These are phyloP conservation scores for Hevea brasiliensis DNA, from an alignment of 345 rosid species.

Conservation along the genomic window DNA sequence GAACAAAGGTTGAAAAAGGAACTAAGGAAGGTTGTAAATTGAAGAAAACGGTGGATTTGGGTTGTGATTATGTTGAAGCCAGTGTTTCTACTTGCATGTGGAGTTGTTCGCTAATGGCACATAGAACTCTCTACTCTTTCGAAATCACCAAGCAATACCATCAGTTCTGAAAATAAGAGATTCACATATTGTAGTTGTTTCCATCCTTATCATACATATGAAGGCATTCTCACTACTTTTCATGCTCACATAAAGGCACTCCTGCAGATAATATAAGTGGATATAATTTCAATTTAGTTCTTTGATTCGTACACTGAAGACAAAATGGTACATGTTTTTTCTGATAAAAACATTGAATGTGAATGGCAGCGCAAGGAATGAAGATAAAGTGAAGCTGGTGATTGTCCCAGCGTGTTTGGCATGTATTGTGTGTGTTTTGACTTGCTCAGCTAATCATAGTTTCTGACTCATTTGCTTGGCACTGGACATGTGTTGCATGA, in stretches of 20 bases:
- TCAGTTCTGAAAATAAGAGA: neutral
- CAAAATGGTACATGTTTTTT: neutral
- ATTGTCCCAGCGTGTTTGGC: neutral
- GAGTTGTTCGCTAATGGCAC: too few relatives aligned
- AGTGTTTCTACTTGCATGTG: neutral
- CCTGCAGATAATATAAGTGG: neutral
- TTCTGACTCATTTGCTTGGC: slow-evolving; percentile 5
- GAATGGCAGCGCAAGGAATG: slow-evolving; percentile 33
- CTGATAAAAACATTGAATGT: slow-evolving; percentile 3
- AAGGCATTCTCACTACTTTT: neutral
- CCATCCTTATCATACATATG: neutral
- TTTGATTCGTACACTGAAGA: slow-evolving; percentile 1
- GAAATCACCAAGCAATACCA: neutral
- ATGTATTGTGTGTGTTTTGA: neutral
- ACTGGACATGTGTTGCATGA: neutral
- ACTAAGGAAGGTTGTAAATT: neutral
- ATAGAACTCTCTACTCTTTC: neutral
- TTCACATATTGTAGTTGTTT: neutral
- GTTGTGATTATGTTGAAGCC: neutral
- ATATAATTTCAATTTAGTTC: neutral
- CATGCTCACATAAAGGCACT: neutral
- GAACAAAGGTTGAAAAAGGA: neutral
- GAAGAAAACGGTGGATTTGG: neutral
- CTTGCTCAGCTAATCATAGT: slow-evolving; percentile 6
- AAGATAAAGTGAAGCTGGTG: slow-evolving; percentile 14